Evolutionary conservation across 306 rosid species (phyloP).

Genomic region (Rosa persica): DNA sequence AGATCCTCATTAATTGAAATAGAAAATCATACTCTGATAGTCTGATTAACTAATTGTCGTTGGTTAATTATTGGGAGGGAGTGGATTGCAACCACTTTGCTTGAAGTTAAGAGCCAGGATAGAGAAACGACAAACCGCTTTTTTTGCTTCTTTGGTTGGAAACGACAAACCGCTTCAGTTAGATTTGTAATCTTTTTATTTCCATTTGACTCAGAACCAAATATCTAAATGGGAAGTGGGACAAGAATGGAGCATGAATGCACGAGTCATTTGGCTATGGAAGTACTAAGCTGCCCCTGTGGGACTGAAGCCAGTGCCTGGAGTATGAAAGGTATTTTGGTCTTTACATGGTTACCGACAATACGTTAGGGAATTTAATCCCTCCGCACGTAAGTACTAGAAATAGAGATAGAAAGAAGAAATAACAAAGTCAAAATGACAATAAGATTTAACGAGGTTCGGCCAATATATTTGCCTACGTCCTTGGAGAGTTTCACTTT

Average conservation of each 20-base stretch:
- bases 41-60: not conserved
- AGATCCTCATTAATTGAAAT: not conserved
- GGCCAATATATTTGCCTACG: too few relatives aligned
- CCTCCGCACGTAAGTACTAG: too few relatives aligned
- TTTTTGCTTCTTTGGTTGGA: not conserved
- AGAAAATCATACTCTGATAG: not conserved
- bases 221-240: not conserved
- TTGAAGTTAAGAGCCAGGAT: not conserved
- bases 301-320: not conserved
- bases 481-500: too few relatives aligned
- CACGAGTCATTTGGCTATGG: not conserved
- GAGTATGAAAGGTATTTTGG: not conserved
- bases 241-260: not conserved
- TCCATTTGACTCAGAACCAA: not conserved
- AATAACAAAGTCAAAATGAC: too few relatives aligned
- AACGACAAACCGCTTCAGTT: not conserved
- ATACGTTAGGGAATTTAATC: not conserved
- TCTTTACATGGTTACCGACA: constrained; percentile 12
- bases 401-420: too few relatives aligned
- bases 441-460: too few relatives aligned
- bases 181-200: not conserved
- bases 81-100: too few relatives aligned
- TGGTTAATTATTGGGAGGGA: too few relatives aligned
- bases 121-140: not conserved
- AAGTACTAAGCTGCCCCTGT: not conserved